These are phyloP conservation scores for Biscogniauxia sp. DNA, from an alignment of 2,329 filamentous ascomycete species.

Conservation along the genomic window DNA sequence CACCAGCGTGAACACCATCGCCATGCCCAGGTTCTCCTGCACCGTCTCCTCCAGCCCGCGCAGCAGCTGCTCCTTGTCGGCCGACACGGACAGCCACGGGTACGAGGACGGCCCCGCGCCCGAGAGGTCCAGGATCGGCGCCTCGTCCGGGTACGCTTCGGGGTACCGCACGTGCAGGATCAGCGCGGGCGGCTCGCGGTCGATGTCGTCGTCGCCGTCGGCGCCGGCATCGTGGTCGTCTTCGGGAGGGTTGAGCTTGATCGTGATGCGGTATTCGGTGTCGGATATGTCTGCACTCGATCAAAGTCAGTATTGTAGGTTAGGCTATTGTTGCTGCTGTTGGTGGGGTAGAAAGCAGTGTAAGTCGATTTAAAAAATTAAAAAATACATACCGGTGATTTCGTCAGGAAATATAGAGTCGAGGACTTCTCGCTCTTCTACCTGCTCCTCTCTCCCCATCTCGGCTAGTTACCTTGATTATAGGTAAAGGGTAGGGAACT, in stretches of 20 bases:
- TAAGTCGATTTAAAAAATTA: neutral
- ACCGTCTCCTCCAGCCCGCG: slow-evolving; percentile 70
- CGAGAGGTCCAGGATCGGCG: slow-evolving; percentile 77
- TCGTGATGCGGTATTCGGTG: slow-evolving; percentile 80
- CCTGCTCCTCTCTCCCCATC: slow-evolving; percentile 81
- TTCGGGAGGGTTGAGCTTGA: slow-evolving; percentile 75
- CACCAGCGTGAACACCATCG: slow-evolving; percentile 93
- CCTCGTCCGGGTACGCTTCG: slow-evolving; percentile 84
- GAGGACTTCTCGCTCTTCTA: slow-evolving; percentile 95
- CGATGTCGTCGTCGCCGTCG: slow-evolving; percentile 57
- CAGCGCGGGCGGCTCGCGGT: slow-evolving; percentile 66
- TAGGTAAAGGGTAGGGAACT: neutral
- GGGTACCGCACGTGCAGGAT: slow-evolving; percentile 85
- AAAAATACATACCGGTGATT: slow-evolving; percentile 69
- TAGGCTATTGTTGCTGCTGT: neutral
- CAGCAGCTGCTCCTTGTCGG: slow-evolving; percentile 75
- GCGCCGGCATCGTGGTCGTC: slow-evolving; percentile 50
- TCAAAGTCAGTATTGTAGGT: neutral
- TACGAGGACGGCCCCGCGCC: slow-evolving; percentile 70
- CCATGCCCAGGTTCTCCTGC: slow-evolving; percentile 92
- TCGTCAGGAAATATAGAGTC: slow-evolving; percentile 98
- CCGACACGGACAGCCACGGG: slow-evolving; percentile 72
- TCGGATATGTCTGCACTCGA: slow-evolving; percentile 74
- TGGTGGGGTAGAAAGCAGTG: slow-evolving; percentile 14
- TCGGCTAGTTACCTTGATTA: slow-evolving; percentile 18